phyloP scores from a whole-genome alignment of 108 stramenopile species.

The Stephanodiscus triporus region DNA sequence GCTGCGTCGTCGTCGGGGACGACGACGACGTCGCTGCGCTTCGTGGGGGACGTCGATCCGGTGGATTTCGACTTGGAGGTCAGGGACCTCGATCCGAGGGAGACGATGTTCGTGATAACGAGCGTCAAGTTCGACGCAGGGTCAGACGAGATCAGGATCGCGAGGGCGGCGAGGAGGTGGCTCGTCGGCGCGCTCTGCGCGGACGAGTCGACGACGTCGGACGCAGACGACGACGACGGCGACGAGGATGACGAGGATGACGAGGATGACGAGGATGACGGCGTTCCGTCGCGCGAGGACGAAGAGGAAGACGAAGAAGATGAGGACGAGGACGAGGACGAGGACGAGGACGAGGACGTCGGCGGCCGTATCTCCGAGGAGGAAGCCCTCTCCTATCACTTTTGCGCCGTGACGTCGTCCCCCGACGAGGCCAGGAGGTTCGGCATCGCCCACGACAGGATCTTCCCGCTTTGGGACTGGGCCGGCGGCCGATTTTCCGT shows the following conservation, averaged over 20 bases:
- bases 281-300: not conserved
- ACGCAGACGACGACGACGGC: not conserved
- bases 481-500: slow-evolving; percentile 94
- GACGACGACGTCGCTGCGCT: slow-evolving; percentile 68
- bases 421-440: slow-evolving; percentile 47
- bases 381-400: slow-evolving; percentile 78
- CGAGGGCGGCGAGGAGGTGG: slow-evolving; percentile 74
- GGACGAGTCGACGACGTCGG: not conserved
- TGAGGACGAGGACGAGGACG: slow-evolving; percentile 16
- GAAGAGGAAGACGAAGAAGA: not conserved
- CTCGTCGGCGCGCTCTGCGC: slow-evolving; percentile 57
- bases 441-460: slow-evolving; percentile 80
- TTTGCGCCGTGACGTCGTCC: slow-evolving; percentile 78
- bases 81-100: slow-evolving; percentile 72
- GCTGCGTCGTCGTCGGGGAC: slow-evolving; percentile 43
- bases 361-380: slow-evolving; percentile 25
- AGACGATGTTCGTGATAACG: slow-evolving; percentile 72
- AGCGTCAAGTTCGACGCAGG: slow-evolving; percentile 89
- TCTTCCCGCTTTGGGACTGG: slow-evolving; percentile 98
- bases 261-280: not conserved
- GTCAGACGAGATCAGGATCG: slow-evolving; percentile 89
- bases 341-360: not conserved
- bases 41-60: slow-evolving; percentile 97
- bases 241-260: not conserved
- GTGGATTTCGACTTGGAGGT: slow-evolving; percentile 88